Base-by-base conservation (phyloP, 768 basidiomycete species). In the Candolleomyces eurysporus region DNA sequence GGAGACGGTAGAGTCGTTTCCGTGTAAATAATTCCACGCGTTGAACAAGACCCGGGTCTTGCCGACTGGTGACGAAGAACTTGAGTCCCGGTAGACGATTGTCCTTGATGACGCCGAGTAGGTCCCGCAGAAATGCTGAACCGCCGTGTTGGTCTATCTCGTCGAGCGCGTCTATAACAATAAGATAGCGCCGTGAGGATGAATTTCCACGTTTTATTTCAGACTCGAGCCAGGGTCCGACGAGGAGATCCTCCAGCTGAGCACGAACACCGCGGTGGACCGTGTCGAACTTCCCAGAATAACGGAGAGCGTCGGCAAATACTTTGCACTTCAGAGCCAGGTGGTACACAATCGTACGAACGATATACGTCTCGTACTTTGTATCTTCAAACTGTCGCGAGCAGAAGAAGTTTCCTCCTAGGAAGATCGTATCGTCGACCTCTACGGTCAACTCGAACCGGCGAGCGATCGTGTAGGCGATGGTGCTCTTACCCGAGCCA, bases 41-140 rank as follows among this genome's bases (percentile, higher is more conserved):
- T 5, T 2, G 16, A 26, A 56, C 60, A 14, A 67, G 58, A 26
- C 13, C 39, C 8, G 39, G 62, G 49, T 67, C 62, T 31, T 59
- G 46, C 2, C 63, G 63, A 61, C 66, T 66, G 9, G 63, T 66
- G 32, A 62, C 39, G 17, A 65, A 56, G 57, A 65, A 65, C 56
- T 65, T 65, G 62, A 65, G 64, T 30, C 62, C 62, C 2, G 14
- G 51, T 19, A 63, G 17, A 19, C 32, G n/a, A 8, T 58, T 7
- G 17, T 63, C 45, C 26, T 26, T 26, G 26, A 26, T 26, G 17
- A 40, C 21, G 17, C 60, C 55, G 10, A 63, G 43, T 1, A 51
- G 61, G 19, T n/a, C 17, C 11, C 56, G 21, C 17, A 48, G 40
- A 30, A 57, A 48, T 19, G n/a, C 40, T 22, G 56, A 43, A n/a